Evolutionary conservation across 768 basidiomycete genomes (phyloP), one percentile per base, ranked within the genome.

Genomic region (Calocybe indica): DNA sequence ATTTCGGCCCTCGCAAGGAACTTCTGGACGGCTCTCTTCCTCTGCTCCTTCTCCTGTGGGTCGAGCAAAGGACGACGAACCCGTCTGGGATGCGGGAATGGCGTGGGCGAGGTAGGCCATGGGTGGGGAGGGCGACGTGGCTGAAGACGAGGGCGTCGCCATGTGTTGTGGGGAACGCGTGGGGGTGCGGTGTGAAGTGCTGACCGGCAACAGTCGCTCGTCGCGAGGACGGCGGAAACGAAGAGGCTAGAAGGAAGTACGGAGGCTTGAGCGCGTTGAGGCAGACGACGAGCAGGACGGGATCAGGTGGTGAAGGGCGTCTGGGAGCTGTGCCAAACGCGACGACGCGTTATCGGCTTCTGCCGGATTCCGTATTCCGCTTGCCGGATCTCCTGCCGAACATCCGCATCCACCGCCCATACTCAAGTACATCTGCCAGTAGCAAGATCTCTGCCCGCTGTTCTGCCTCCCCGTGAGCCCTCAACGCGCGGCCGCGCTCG

Each of bases 121-220:
- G 53, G 83, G 82, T 22, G 88, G 88, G 43, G 88, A 91, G 58
- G 84, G 82, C 49, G 88, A 88, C 62, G 88, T 90, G 58, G 85
- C 76, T 52, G 87, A 86, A 57, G 86, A 89, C 52, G 85, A 80
- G 48, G 88, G 85, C 35, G 87, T 83, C 58, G 85, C 82, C 88
- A 89, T 90, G 71, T 64, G 70, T 50, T 46, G 52, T 39, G 34
- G 48, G 14, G 35, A 37, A 43, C 37, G 43, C 37, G 37, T 44
- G 47, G 48, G 52, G 35, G 30, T 38, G 22, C 22, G 22, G 22
- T 22, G 22, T 22, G 22, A 22, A 22, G 22, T 52, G 55, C 51
- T 54, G 57, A 47, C 45, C 55, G 45, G 45, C 48, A 55, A 53
- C 53, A 45, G 45, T 54, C 55, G 58, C 52, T 66, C 52, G 62